Conservation (phyloP, 441 rosid genomes). For the Pelargonium citronellum region DNA sequence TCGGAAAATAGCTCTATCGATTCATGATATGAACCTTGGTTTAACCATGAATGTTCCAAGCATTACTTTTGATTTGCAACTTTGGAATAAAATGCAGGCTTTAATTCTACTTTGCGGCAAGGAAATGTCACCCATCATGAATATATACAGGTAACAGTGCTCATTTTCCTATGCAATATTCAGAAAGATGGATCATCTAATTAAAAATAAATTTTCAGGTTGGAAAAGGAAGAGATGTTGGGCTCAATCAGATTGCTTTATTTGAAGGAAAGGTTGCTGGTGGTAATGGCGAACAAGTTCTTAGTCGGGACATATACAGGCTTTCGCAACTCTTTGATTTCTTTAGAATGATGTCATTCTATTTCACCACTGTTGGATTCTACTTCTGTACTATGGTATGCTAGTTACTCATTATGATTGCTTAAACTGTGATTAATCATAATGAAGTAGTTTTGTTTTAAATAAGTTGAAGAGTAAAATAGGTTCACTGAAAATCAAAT, state of each 20-base stretch:
- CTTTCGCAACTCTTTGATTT: slow-evolving; percentile 99
- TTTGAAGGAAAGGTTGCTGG: slow-evolving; percentile 99
- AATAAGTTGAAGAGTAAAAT: no score
- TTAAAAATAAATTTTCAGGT: slow-evolving; percentile 48
- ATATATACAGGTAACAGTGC: slow-evolving; percentile 73
- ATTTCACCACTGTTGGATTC: slow-evolving; percentile 94
- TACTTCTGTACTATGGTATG: slow-evolving; percentile 96
- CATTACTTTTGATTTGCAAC: not conserved
- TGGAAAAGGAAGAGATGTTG: slow-evolving; percentile 99
- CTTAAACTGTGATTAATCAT: no score
- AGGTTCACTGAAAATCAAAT: no score
- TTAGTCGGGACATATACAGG: slow-evolving; percentile 96
- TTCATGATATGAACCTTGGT: no score
- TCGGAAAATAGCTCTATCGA: no score
- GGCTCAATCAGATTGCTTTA: slow-evolving; percentile 95
- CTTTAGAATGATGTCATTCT: slow-evolving; percentile 96
- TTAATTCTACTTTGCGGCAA: slow-evolving; percentile 94
- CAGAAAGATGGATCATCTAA: slow-evolving; percentile 16
- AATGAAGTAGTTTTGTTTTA: no score
- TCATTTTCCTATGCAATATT: slow-evolving; percentile 7
- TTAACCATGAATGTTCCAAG: no score
- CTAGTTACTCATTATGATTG: not conserved
- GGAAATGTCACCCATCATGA: slow-evolving; percentile 99
- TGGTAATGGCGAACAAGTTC: slow-evolving; percentile 99
- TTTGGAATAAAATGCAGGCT: slow-evolving; percentile 45